Percentiles rank a stretch among this genome's conserved stretches.
phyloP scores from a whole-genome alignment of 2,329 filamentous ascomycete genomes.

The Neofusicoccum parvum region DNA sequence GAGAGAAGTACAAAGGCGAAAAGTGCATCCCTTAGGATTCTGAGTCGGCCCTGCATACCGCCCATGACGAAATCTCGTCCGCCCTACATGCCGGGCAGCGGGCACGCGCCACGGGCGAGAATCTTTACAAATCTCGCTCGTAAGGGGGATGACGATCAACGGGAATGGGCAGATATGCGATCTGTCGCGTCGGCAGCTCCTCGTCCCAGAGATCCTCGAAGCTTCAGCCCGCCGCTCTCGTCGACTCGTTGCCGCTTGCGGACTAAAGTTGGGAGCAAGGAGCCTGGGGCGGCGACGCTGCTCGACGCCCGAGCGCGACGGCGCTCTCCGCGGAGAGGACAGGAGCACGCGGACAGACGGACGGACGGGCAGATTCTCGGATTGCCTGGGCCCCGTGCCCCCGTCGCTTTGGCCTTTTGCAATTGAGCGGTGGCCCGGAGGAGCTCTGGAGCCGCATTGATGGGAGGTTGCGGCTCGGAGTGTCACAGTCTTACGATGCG shows the following conservation, averaged over 20 bases:
- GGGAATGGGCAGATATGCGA: background rate
- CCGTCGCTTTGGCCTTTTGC: too few relatives aligned
- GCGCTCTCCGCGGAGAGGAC: background rate
- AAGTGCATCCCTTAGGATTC: background rate
- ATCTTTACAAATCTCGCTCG: background rate
- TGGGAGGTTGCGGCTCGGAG: background rate
- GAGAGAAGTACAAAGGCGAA: background rate
- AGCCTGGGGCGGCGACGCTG: background rate
- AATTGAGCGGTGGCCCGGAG: constrained; percentile 3
- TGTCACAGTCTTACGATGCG: constrained; percentile 2
- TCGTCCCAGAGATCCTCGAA: constrained; percentile 11
- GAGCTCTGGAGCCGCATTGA: background rate
- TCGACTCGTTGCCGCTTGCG: constrained; percentile 1
- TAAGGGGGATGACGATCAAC: constrained; percentile 4
- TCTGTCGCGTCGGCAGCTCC: background rate
- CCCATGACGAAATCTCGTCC: constrained; percentile 1
- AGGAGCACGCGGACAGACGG: constrained; percentile 2
- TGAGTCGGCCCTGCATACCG: background rate
- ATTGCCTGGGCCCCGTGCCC: background rate
- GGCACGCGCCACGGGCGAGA: background rate
- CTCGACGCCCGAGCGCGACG: background rate
- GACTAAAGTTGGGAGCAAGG: background rate
- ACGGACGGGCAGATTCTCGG: background rate
- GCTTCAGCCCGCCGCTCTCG: background rate
- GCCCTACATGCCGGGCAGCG: background rate